Evolutionary conservation across 2,329 filamentous ascomycete genomes (phyloP).

Genomic region (Cryphonectria radicalis): DNA sequence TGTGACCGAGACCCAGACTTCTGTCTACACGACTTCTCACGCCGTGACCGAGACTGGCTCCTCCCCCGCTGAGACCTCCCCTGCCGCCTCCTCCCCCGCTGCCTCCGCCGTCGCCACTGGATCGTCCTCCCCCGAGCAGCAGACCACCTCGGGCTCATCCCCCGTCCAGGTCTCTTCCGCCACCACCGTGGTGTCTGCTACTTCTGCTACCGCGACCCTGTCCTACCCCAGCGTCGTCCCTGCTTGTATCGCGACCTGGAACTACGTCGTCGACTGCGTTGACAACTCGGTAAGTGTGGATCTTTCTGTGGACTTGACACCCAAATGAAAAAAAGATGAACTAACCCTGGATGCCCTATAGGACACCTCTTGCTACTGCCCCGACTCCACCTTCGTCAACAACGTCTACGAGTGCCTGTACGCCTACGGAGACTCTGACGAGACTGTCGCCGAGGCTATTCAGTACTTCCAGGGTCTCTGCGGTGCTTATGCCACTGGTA

Average conservation of each 20-base stretch:
- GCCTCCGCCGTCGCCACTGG: conserved; percentile 23
- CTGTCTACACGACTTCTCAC: conserved; percentile 37
- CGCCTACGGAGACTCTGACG: conserved; percentile 70
- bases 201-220: conserved; percentile 48
- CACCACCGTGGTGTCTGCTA: conserved; percentile 42
- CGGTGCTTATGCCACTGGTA: conserved; percentile 71
- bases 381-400: conserved; percentile 73
- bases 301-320: not conserved
- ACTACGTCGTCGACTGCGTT: conserved; percentile 73
- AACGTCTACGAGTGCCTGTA: conserved; percentile 82
- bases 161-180: conserved; percentile 41
- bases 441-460: conserved; percentile 71
- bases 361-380: conserved; percentile 83
- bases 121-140: conserved; percentile 18
- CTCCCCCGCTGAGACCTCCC: conserved; percentile 31
- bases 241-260: conserved; percentile 90
- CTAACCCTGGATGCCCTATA: not conserved
- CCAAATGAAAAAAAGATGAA: not conserved
- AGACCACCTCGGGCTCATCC: conserved; percentile 25
- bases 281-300: conserved; percentile 65
- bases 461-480: conserved; percentile 92
- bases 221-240: conserved; percentile 76
- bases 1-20: conserved; percentile 57
- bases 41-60: conserved; percentile 18
- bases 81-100: conserved; percentile 14